phyloP scores from a whole-genome alignment of 164 flowering plant genomes.

The Houttuynia cordata region DNA sequence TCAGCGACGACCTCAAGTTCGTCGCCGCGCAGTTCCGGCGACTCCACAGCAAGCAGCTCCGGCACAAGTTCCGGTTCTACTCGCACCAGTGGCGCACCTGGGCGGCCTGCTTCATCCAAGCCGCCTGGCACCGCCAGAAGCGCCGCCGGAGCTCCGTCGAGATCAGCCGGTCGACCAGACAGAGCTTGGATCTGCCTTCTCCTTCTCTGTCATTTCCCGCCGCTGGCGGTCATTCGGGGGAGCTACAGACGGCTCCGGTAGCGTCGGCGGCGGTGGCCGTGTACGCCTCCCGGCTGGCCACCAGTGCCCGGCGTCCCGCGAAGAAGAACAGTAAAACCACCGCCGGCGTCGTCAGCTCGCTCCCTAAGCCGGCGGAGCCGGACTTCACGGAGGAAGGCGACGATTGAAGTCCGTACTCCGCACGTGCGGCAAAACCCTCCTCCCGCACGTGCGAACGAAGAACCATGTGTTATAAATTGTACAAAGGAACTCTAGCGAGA shows the following conservation, averaged over 20 bases:
- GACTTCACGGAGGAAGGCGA: constrained; percentile 45
- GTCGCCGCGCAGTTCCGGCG: constrained; percentile 77
- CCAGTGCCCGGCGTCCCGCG: constrained; percentile 26
- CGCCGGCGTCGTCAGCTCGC: constrained; percentile 22
- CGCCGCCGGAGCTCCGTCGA: constrained; percentile 32
- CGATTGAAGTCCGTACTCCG: background rate
- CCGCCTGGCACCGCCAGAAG: constrained; percentile 69
- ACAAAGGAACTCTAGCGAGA: no score
- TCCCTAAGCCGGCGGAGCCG: constrained; percentile 70
- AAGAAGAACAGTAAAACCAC: constrained; percentile 20
- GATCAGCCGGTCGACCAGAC: constrained; percentile 26
- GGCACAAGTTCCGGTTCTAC: constrained; percentile 78
- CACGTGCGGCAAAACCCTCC: no score
- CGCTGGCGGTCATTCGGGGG: background rate
- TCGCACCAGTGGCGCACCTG: constrained; percentile 92
- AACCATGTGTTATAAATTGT: no score
- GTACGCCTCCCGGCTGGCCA: constrained; percentile 31
- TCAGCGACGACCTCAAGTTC: constrained; percentile 74
- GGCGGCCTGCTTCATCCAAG: constrained; percentile 87
- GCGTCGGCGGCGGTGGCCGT: constrained; percentile 14
- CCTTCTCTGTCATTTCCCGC: background rate
- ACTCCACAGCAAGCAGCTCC: constrained; percentile 72
- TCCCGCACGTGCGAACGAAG: no score
- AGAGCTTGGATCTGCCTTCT: constrained; percentile 9
- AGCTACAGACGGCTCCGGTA: background rate